phyloP scores from a whole-genome alignment of 139 green algal genomes.

The Chlorella sorokiniana region DNA sequence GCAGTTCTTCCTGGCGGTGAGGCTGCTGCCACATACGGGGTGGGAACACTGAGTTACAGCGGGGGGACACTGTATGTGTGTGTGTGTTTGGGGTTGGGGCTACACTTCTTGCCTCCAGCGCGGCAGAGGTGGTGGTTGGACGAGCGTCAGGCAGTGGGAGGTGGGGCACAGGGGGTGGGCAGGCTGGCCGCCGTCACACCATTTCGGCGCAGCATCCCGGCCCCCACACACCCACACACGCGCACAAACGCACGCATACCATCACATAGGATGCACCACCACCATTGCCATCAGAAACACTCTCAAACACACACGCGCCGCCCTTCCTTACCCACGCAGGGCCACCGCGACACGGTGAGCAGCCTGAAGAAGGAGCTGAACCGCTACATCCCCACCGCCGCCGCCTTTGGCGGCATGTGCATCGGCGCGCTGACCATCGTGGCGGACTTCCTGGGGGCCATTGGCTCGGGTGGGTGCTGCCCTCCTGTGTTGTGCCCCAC shows the following conservation, averaged over 20 bases:
- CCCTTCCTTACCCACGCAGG: constrained; percentile 36
- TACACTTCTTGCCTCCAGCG: not conserved
- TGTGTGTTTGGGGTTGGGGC: not conserved
- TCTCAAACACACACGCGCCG: not conserved
- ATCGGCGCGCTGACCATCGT: constrained; percentile 98
- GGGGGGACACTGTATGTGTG: not conserved
- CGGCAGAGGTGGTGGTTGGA: not conserved
- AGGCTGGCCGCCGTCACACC: too few relatives aligned
- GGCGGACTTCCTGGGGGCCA: constrained; percentile 96
- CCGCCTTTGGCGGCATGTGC: constrained; percentile 99
- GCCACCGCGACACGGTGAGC: constrained; percentile 71
- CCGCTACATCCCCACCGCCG: constrained; percentile 92
- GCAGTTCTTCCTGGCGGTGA: constrained; percentile 90
- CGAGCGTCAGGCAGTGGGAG: too few relatives aligned
- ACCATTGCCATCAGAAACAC: not conserved
- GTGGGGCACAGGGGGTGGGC: too few relatives aligned
- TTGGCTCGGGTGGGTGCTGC: constrained; percentile 46
- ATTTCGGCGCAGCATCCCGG: too few relatives aligned
- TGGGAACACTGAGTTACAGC: too few relatives aligned
- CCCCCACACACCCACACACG: too few relatives aligned
- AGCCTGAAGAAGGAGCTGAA: constrained; percentile 97
- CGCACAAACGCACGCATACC: too few relatives aligned
- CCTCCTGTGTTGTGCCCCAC: not conserved
- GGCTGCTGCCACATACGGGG: too few relatives aligned
- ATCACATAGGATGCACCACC: too few relatives aligned